Evolutionary conservation across 805 yeast species (phyloP).

Genomic region (Barnettozyma populi): DNA sequence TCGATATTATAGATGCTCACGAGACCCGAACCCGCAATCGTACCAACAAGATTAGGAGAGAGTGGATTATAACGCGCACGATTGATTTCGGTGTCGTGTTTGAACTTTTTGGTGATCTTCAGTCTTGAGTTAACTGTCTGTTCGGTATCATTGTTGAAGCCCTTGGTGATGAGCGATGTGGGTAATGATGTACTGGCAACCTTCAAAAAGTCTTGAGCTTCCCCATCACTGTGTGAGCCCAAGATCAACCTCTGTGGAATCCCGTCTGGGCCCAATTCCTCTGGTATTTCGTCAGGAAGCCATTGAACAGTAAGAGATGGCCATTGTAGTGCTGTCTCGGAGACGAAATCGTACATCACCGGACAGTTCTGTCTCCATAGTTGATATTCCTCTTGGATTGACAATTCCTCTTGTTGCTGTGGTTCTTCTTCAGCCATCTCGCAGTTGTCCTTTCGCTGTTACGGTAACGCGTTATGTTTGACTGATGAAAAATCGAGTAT

Average conservation of each 20-base stretch:
- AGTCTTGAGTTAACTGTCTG: constrained; percentile 45
- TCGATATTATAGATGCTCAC: constrained; percentile 44
- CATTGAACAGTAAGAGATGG: constrained; percentile 78
- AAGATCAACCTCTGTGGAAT: constrained; percentile 49
- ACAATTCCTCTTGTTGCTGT: constrained; percentile 24
- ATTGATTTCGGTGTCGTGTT: constrained; percentile 61
- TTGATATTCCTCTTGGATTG: constrained; percentile 55
- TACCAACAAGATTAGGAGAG: constrained; percentile 47
- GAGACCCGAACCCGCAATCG: constrained; percentile 64
- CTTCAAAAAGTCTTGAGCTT: constrained; percentile 60
- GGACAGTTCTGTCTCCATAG: constrained; percentile 80
- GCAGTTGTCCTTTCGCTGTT: not conserved
- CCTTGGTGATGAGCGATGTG: constrained; percentile 26
- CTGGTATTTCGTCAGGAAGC: constrained; percentile 43
- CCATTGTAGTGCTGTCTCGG: constrained; percentile 77
- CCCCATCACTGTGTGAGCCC: constrained; percentile 73
- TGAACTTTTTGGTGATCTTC: constrained; percentile 54
- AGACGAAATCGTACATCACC: constrained; percentile 76
- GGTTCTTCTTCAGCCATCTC: constrained; percentile 3
- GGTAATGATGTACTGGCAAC: constrained; percentile 61
- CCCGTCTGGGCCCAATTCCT: constrained; percentile 15
- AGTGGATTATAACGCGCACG: constrained; percentile 70
- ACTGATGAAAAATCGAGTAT: not conserved
- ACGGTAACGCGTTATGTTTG: not conserved
- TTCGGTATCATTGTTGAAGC: constrained; percentile 15